Conservation (phyloP, 148 eudicot genomes). For the Amaranthus cruentus region DNA sequence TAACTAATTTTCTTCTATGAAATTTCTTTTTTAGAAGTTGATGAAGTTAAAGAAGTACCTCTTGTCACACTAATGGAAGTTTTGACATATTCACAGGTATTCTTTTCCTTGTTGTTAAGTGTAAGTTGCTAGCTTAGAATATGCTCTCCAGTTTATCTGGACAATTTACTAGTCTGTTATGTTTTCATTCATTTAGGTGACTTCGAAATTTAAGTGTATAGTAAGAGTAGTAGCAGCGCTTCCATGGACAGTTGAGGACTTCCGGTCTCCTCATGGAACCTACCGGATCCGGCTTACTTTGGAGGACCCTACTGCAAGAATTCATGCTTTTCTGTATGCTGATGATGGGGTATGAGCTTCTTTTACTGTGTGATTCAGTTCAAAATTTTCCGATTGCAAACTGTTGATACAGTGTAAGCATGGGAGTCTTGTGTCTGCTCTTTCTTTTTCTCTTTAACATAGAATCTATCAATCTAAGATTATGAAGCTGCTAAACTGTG, state of each 20-base stretch:
- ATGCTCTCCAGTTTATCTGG: too few relatives aligned
- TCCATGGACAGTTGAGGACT: conserved; percentile 64
- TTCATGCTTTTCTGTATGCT: conserved; percentile 66
- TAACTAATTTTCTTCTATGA: background rate
- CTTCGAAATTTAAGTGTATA: conserved; percentile 68
- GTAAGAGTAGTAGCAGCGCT: conserved; percentile 63
- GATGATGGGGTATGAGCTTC: conserved; percentile 69
- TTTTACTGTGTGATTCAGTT: background rate
- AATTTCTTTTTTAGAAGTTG: conserved; percentile 47
- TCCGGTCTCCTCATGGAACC: conserved; percentile 46
- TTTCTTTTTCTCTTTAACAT: background rate
- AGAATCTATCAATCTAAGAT: background rate
- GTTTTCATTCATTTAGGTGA: conserved; percentile 41
- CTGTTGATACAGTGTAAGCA: background rate
- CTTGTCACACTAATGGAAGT: conserved; percentile 67
- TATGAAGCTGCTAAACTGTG: background rate
- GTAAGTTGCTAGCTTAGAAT: too few relatives aligned
- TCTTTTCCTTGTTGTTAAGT: background rate
- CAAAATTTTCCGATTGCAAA: background rate
- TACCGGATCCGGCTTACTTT: conserved; percentile 67
- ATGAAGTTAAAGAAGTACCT: conserved; percentile 42
- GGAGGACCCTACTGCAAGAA: conserved; percentile 88
- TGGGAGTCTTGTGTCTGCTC: background rate
- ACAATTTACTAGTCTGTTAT: background rate
- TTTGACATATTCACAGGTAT: conserved; percentile 63